phyloP scores from a whole-genome alignment of 2,329 filamentous ascomycete species.

The Helotiales sp. region DNA sequence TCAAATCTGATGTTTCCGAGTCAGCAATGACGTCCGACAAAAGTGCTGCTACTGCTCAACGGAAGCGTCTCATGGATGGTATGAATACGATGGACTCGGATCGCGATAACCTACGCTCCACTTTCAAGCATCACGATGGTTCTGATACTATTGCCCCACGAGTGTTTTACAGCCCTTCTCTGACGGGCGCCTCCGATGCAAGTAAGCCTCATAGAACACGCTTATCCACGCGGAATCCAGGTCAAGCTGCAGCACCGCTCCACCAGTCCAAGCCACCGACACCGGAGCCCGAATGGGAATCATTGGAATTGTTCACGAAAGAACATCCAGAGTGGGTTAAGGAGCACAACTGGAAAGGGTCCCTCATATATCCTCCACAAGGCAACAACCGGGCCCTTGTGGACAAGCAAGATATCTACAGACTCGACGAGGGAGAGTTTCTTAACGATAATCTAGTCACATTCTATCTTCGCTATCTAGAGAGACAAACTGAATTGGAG shows the following conservation, averaged over 20 bases:
- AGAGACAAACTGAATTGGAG: conserved; percentile 56
- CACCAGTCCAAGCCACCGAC: conserved; percentile 2
- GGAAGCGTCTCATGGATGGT: too few relatives aligned
- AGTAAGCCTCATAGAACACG: conserved; percentile 6
- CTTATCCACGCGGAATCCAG: conserved; percentile 15
- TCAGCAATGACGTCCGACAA: too few relatives aligned
- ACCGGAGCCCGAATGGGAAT: conserved; percentile 10
- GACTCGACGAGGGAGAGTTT: conserved; percentile 81
- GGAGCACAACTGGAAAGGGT: conserved; percentile 47
- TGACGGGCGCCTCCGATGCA: neutral
- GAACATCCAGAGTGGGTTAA: conserved; percentile 58
- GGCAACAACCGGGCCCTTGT: conserved; percentile 65
- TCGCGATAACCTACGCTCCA: neutral
- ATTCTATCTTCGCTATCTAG: conserved; percentile 79
- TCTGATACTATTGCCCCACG: neutral
- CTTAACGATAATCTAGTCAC: conserved; percentile 91
- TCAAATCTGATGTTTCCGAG: neutral
- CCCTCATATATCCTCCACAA: conserved; percentile 60
- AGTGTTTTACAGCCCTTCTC: conserved; percentile 3
- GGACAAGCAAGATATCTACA: conserved; percentile 69
- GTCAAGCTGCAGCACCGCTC: neutral
- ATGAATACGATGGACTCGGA: too few relatives aligned
- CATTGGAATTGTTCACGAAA: conserved; percentile 40
- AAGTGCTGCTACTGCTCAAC: too few relatives aligned
- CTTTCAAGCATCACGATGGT: neutral